phyloP scores from a whole-genome alignment of 441 rosid species.

The Gossypium trilobum region DNA sequence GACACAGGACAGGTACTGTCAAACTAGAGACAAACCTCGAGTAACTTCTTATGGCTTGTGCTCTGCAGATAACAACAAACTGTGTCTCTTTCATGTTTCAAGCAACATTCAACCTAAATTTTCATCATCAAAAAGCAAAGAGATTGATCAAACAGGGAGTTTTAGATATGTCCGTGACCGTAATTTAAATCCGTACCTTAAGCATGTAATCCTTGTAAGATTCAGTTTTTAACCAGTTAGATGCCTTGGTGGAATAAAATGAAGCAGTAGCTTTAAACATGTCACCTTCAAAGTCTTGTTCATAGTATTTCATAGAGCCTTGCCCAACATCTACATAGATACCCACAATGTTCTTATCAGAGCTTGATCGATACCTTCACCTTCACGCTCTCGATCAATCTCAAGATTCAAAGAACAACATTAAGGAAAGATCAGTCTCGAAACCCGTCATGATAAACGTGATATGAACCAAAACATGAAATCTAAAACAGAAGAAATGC shows the following conservation, averaged over 20 bases:
- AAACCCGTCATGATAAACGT: not conserved
- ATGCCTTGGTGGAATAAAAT: slow-evolving; percentile 13
- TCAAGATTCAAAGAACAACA: not conserved
- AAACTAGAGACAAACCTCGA: not conserved
- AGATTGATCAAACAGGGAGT: not conserved
- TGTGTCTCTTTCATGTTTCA: slow-evolving; percentile 12
- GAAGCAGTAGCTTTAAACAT: slow-evolving; percentile 5
- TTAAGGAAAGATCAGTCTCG: not conserved
- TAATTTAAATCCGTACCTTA: not conserved
- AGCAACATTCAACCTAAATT: slow-evolving; percentile 4
- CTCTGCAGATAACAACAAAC: not conserved
- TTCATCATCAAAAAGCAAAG: not conserved
- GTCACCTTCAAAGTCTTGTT: slow-evolving; percentile 7
- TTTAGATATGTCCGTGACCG: not conserved
- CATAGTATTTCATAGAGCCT: not conserved
- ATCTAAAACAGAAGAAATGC: not conserved
- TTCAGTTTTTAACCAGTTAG: not conserved
- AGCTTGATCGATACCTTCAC: slow-evolving; percentile 1
- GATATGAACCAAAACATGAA: not conserved
- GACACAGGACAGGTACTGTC: not conserved
- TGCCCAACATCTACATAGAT: not conserved
- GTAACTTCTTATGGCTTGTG: not conserved
- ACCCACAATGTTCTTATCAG: not conserved
- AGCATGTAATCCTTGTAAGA: slow-evolving; percentile 10
- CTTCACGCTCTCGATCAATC: not conserved